These are phyloP conservation scores for Neophaeococcomyces aloes DNA, from an alignment of 2,329 filamentous ascomycete genomes.

Conservation along the genomic window DNA sequence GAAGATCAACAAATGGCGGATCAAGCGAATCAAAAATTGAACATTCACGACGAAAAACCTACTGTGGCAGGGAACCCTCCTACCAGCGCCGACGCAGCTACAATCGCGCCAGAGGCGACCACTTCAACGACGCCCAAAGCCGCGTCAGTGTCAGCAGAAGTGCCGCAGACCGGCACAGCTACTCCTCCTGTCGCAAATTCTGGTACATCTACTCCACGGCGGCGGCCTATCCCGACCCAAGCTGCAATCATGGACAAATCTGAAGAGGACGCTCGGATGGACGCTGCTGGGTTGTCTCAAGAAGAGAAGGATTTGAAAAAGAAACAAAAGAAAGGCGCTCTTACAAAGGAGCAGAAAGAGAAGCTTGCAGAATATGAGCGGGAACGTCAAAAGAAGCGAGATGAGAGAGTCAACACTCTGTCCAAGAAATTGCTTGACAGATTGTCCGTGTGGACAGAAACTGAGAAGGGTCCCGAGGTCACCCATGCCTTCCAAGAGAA, in stretches of 20 bases:
- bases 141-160: slow-evolving; percentile 12
- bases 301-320: slow-evolving; percentile 67
- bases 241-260: slow-evolving; percentile 81
- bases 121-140: slow-evolving; percentile 14
- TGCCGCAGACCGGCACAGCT: slow-evolving; percentile 1
- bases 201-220: slow-evolving; percentile 38
- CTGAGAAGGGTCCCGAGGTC: slow-evolving; percentile 76
- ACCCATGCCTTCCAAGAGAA: slow-evolving; percentile 88
- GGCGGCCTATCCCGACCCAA: slow-evolving; percentile 50
- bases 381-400: slow-evolving; percentile 70
- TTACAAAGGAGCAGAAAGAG: slow-evolving; percentile 87
- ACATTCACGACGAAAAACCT: slow-evolving; percentile 36
- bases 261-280: slow-evolving; percentile 61
- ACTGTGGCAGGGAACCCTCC: slow-evolving; percentile 25
- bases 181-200: slow-evolving; percentile 22
- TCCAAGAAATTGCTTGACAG: slow-evolving; percentile 78
- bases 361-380: slow-evolving; percentile 79
- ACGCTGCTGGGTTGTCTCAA: slow-evolving; percentile 54
- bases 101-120: slow-evolving; percentile 4
- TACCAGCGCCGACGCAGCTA: slow-evolving; percentile 38
- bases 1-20: slow-evolving; percentile 55
- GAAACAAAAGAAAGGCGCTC: slow-evolving; percentile 78
- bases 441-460: slow-evolving; percentile 92
- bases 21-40: slow-evolving; percentile 41
- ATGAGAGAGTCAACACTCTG: slow-evolving; percentile 81